A percentile compares a stretch with the other conserved stretches of the same genome.
Evolutionary conservation across 2,329 filamentous ascomycete genomes (phyloP).

Genomic region (Fusarium mangiferae): DNA sequence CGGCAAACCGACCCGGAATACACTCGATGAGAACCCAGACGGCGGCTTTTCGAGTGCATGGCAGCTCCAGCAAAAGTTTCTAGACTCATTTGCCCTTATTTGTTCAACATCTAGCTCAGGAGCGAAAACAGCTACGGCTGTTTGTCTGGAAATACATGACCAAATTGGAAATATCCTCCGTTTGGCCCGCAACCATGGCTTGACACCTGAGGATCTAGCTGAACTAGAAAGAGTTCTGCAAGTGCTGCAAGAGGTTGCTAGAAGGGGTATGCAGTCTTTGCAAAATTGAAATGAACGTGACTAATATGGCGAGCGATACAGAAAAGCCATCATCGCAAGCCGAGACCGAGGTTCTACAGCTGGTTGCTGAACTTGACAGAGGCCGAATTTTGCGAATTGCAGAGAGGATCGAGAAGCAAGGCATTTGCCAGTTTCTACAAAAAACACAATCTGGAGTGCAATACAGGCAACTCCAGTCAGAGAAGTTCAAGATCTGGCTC

Average conservation of each 20-base stretch:
- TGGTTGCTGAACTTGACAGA: not conserved
- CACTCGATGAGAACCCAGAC: constrained; percentile 4
- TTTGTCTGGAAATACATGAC: constrained; percentile 42
- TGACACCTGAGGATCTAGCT: not conserved
- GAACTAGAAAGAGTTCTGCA: not conserved
- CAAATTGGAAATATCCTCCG: constrained; percentile 7
- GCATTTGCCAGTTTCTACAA: not conserved
- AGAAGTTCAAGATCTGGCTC: not conserved
- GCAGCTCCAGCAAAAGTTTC: constrained; percentile 44
- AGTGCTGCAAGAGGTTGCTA: constrained; percentile 4
- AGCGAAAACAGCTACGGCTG: constrained; percentile 45
- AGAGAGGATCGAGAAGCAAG: not conserved
- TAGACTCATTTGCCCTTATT: constrained; percentile 49
- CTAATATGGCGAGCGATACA: not conserved
- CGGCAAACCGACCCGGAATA: constrained; percentile 4
- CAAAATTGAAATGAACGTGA: rapidly evolving
- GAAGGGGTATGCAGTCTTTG: not conserved
- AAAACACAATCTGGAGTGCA: rapidly evolving
- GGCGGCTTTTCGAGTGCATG: not conserved
- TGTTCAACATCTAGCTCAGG: constrained; percentile 40
- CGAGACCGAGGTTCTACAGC: constrained; percentile 5
- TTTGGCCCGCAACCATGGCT: constrained; percentile 44
- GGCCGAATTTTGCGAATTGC: not conserved
- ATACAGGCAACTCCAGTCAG: not conserved
- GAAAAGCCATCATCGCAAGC: constrained; percentile 10